Base-by-base conservation (phyloP, 345 rosid species). In the Euphorbia pulcherrima region DNA sequence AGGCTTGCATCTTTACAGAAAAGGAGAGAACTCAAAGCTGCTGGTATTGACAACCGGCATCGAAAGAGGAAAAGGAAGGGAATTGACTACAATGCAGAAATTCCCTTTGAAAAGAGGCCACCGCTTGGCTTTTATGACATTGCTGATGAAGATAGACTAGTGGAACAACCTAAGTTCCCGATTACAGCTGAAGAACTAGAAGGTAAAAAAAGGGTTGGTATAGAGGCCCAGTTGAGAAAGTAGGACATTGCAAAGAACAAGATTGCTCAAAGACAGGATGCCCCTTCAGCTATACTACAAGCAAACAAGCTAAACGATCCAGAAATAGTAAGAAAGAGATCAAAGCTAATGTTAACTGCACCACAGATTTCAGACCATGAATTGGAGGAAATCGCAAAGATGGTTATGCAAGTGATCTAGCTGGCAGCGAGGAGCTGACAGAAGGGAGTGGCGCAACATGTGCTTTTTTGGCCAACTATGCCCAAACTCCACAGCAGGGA, bases 1-100 rank as follows among this genome's bases (percentile, higher is more conserved):
- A 84, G 99, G 83, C 99, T 95, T 81, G 99, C 97, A 76, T 92
- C 97, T 76, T 68, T 95, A 73, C 99, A 95, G 81, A 95, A 95
- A 77, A 89, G 97, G 72, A 87, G 97, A 75, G 97, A 95, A 64
- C 86, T 95, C 29, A 95, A 95, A 80, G 99, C 99, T 63, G 99
- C 99, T 69, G 99, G 99, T 26, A 95, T 95, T 68, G 92, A 86
- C 75, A 84, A 58, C 13, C 83, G 99, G 60, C 87, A 87, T 0
- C 84, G 89, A 74, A 92, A 81, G 78, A 86, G 96, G 83, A 95
- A 92, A 71, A 84, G 97, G 62, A 95, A 80, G 84, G 99, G 99
- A 9, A 95, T 95, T 46, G 97, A 95, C 80, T 95, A 92, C 74
- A 91, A 95, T 83, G 83, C 99, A 0, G 97, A 95, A 76, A 92